phyloP scores from a whole-genome alignment of 2,329 filamentous ascomycete species.

The Botryosphaeria dothidea region DNA sequence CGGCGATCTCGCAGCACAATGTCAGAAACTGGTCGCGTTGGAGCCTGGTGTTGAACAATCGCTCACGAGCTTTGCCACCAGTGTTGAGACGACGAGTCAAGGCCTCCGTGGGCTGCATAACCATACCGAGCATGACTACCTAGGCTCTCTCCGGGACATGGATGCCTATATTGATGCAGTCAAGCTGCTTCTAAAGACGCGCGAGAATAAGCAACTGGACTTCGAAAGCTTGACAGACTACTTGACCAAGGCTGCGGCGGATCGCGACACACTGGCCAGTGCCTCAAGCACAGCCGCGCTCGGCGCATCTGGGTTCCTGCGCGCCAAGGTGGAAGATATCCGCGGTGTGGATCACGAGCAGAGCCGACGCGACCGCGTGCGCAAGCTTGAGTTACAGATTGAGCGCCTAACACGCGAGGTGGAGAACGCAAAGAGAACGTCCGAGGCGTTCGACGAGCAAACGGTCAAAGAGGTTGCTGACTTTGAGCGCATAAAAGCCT shows the following conservation, averaged over 20 bases:
- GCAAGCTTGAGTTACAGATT: slow-evolving; percentile 89
- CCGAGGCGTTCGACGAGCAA: slow-evolving; percentile 93
- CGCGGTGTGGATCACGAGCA: slow-evolving; percentile 96
- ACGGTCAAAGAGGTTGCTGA: slow-evolving; percentile 90
- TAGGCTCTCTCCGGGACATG: slow-evolving; percentile 92
- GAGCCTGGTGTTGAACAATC: slow-evolving; percentile 84
- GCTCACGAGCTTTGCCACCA: slow-evolving; percentile 82
- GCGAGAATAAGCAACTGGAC: slow-evolving; percentile 97
- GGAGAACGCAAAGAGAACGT: slow-evolving; percentile 80
- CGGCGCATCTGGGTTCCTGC: slow-evolving; percentile 82
- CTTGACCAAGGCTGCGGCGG: slow-evolving; percentile 83
- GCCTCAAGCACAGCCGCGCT: slow-evolving; percentile 63
- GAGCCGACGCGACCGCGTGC: slow-evolving; percentile 78
- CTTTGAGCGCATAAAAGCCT: slow-evolving; percentile 94
- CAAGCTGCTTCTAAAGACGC: slow-evolving; percentile 84
- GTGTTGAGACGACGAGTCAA: slow-evolving; percentile 78
- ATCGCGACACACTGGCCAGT: slow-evolving; percentile 77
- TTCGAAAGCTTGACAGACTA: slow-evolving; percentile 96
- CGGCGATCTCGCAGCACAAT: slow-evolving; percentile 86
- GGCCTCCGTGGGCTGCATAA: slow-evolving; percentile 83
- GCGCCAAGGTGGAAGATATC: slow-evolving; percentile 94
- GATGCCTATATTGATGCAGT: slow-evolving; percentile 87
- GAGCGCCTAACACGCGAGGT: slow-evolving; percentile 86
- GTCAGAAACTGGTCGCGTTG: slow-evolving; percentile 86
- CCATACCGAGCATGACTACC: slow-evolving; percentile 91